phyloP scores from a whole-genome alignment of 495 filamentous ascomycete species.

The Penicillium nucicola region DNA sequence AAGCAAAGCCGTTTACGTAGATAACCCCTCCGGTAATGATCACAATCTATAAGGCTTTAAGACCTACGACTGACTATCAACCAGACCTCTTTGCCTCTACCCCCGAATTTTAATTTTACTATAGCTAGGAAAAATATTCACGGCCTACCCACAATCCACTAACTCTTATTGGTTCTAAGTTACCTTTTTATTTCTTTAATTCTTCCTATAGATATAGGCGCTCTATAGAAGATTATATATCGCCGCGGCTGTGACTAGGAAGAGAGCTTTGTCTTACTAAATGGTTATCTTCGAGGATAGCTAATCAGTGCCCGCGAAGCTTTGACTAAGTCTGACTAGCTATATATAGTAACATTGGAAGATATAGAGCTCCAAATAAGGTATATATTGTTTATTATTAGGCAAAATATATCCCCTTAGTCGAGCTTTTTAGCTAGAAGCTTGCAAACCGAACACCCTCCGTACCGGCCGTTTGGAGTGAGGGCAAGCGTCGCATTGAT shows the following conservation, averaged over 20 bases:
- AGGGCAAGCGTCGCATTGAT: not conserved
- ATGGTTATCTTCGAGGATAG: not conserved
- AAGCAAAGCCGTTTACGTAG: not conserved
- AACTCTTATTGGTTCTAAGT: not conserved
- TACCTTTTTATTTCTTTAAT: not conserved
- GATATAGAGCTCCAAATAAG: not conserved
- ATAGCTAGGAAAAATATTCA: not conserved
- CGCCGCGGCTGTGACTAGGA: not conserved
- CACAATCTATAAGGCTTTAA: not conserved
- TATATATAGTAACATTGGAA: not conserved
- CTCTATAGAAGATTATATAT: not conserved
- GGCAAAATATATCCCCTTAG: not conserved
- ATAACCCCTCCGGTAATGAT: not conserved
- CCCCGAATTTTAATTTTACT: not conserved
- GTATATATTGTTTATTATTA: not conserved
- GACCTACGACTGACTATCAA: not conserved
- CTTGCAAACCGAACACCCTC: not conserved
- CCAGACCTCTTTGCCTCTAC: not conserved
- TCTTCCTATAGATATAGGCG: not conserved
- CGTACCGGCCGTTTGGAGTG: not conserved
- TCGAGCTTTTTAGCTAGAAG: not conserved
- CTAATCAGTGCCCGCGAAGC: not conserved
- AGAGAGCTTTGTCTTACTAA: not conserved
- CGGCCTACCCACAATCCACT: not conserved
- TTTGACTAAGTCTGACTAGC: not conserved